These are phyloP conservation scores for Rhodamnia argentea DNA, from an alignment of 345 rosid species.

Conservation along the genomic window DNA sequence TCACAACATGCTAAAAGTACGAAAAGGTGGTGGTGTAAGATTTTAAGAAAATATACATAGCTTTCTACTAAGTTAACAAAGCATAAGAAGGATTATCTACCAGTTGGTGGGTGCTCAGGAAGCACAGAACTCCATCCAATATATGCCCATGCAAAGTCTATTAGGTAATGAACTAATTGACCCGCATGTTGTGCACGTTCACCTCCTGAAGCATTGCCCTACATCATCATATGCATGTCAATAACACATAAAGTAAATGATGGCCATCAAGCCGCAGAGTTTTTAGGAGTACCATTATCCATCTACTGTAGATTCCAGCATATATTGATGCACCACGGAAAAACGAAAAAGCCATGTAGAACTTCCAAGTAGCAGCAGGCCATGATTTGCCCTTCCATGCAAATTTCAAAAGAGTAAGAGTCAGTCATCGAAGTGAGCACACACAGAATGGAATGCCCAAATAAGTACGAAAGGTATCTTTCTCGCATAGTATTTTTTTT, in stretches of 20 bases:
- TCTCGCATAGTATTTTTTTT: background rate
- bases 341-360: constrained; percentile 81
- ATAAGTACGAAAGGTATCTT: background rate
- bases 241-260: background rate
- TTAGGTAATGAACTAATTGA: constrained; percentile 40
- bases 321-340: constrained; percentile 83
- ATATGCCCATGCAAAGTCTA: constrained; percentile 54
- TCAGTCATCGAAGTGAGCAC: background rate
- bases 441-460: background rate
- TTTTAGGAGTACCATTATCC: constrained; percentile 60
- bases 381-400: constrained; percentile 66
- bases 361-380: constrained; percentile 89
- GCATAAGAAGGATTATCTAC: constrained; percentile 17
- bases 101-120: constrained; percentile 61
- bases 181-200: constrained; percentile 68
- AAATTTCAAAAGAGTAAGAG: constrained; percentile 2
- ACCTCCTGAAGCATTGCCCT: constrained; percentile 98
- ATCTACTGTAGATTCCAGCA: constrained; percentile 73
- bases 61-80: background rate
- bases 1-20: background rate
- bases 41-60: background rate
- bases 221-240: constrained; percentile 3
- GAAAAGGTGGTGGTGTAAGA: background rate
- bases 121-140: constrained; percentile 53
- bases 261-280: background rate